Percentiles rank a stretch among this genome's conserved stretches.
Conservation (phyloP, 257 asterid genomes). For the Paulownia fortunei region DNA sequence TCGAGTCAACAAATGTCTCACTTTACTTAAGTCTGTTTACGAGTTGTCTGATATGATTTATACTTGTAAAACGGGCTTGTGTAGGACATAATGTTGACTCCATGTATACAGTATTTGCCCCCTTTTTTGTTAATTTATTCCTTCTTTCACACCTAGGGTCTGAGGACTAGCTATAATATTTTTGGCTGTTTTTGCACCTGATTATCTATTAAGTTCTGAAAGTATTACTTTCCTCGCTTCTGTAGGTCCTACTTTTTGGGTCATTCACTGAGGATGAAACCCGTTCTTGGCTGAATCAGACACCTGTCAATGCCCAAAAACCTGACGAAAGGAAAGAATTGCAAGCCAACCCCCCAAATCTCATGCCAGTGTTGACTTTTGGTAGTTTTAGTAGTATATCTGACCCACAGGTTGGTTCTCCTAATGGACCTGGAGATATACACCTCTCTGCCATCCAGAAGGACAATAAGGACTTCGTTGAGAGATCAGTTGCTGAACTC, state of each 20-base stretch:
- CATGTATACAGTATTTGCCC: not conserved
- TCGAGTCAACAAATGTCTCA: not conserved
- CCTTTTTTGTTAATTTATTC: not conserved
- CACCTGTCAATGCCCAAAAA: constrained; percentile 35
- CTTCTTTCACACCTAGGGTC: not conserved
- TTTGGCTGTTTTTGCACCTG: not conserved
- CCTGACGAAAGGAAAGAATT: constrained; percentile 37
- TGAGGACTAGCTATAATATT: not conserved
- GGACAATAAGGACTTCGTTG: constrained; percentile 30
- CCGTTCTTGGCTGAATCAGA: constrained; percentile 50
- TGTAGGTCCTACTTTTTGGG: constrained; percentile 82
- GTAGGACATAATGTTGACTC: not conserved
- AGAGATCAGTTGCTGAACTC: constrained; percentile 33
- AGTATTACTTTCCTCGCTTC: constrained; percentile 16
- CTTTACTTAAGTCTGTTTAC: constrained; percentile 12
- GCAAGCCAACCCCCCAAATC: constrained; percentile 36
- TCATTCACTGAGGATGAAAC: constrained; percentile 93
- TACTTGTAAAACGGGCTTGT: not conserved
- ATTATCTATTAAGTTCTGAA: constrained; percentile 13
- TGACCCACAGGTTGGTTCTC: constrained; percentile 33
- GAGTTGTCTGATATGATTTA: not conserved
- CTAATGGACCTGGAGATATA: constrained; percentile 34
- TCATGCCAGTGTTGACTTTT: constrained; percentile 49
- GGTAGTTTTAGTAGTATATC: constrained; percentile 52
- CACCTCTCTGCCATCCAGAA: constrained; percentile 36